Evolutionary conservation across 768 basidiomycete species (phyloP).

Genomic region (Sistotremastrum niveocremeum): DNA sequence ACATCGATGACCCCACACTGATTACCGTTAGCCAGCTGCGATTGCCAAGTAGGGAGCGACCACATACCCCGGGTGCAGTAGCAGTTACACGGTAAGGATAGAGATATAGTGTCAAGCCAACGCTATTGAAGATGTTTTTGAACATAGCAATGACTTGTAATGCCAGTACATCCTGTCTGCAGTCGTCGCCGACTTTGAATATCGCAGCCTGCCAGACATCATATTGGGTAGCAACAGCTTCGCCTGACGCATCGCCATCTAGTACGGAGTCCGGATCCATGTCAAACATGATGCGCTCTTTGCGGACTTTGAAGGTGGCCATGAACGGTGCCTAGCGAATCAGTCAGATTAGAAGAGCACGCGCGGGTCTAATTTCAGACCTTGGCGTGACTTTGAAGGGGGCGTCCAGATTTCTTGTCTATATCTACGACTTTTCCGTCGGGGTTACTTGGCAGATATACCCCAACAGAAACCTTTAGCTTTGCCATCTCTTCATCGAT

Average conservation of each 20-base stretch:
- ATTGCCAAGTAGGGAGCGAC: neutral
- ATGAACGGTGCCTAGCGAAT: conserved; percentile 86
- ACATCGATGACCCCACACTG: conserved; percentile 98
- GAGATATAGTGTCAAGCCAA: conserved; percentile 83
- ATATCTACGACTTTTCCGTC: conserved; percentile 96
- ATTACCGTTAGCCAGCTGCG: neutral
- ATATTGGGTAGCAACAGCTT: conserved; percentile 43
- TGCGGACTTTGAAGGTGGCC: conserved; percentile 98
- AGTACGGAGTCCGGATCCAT: conserved; percentile 64
- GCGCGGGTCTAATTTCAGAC: conserved; percentile 15
- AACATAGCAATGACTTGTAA: conserved; percentile 98
- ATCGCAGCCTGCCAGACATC: conserved; percentile 98
- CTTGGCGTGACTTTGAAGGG: conserved; percentile 96
- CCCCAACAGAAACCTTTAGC: conserved; percentile 84
- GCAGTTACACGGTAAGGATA: conserved; percentile 96
- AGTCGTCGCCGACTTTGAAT: conserved; percentile 99
- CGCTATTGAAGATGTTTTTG: conserved; percentile 87
- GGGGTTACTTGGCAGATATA: conserved; percentile 95
- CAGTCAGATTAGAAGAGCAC: neutral
- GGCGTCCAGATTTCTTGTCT: conserved; percentile 91
- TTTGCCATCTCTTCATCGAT: conserved; percentile 99
- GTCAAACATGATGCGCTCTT: conserved; percentile 57
- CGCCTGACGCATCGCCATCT: conserved; percentile 42
- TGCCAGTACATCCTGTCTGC: conserved; percentile 95
- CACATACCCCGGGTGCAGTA: conserved; percentile 83